Percentiles rank a stretch among this genome's conserved stretches.
Conservation (phyloP, 2,329 filamentous ascomycete genomes). For the Aspergillus sp. region DNA sequence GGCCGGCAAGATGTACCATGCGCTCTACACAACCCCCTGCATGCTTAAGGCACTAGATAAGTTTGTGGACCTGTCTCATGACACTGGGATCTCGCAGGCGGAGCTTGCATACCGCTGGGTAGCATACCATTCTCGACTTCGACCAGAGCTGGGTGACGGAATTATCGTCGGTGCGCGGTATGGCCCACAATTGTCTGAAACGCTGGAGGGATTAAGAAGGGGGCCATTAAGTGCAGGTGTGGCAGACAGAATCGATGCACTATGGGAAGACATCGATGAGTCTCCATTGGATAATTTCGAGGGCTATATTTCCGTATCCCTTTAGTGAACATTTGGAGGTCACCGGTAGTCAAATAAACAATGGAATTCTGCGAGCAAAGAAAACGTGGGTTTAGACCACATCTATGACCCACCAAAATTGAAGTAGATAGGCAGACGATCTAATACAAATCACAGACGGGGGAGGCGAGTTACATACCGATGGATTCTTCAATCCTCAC, state of each 20-base stretch:
- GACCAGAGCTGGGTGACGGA: constrained; percentile 14
- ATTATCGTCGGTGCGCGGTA: constrained; percentile 21
- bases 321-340: no score
- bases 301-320: background rate
- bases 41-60: constrained; percentile 28
- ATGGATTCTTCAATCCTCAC: background rate
- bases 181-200: constrained; percentile 19
- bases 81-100: constrained; percentile 29
- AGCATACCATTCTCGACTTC: constrained; percentile 25
- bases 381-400: no score
- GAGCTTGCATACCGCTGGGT: constrained; percentile 41
- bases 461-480: no score
- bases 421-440: no score
- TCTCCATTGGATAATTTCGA: constrained; percentile 22
- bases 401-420: no score
- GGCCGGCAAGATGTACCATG: constrained; percentile 22
- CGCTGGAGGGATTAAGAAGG: constrained; percentile 46
- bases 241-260: constrained; percentile 20
- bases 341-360: no score
- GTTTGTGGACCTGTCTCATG: constrained; percentile 17
- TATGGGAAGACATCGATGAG: constrained; percentile 30
- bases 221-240: constrained; percentile 26
- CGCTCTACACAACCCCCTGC: constrained; percentile 18
- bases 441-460: no score
- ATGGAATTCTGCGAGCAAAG: no score